These are phyloP conservation scores for Fragaria vesca DNA, from an alignment of 306 rosid species.

Conservation along the genomic window DNA sequence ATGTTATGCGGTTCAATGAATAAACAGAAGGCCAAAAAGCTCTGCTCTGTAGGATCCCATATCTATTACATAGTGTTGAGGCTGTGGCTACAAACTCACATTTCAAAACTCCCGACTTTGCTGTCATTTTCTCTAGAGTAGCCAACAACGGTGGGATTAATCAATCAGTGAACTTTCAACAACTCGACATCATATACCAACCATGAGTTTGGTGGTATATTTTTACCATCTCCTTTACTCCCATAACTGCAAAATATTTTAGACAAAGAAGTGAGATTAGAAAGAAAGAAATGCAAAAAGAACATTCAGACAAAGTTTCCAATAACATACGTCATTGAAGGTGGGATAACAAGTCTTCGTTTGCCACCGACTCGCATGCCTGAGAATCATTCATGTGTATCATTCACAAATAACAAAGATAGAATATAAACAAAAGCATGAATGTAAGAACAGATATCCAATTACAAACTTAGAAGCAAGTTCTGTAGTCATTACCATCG, in stretches of 20 bases:
- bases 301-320: not conserved
- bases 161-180: conserved; percentile 58
- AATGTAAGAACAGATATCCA: not conserved
- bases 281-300: not conserved
- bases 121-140: not conserved
- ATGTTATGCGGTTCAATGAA: not conserved
- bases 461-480: not conserved
- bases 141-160: not conserved
- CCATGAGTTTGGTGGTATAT: conserved; percentile 72
- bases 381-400: conserved; percentile 31
- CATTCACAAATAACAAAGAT: not conserved
- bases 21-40: not conserved
- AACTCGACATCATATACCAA: conserved; percentile 69
- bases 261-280: conserved; percentile 15
- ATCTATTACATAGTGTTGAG: not conserved
- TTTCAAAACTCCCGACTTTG: not conserved
- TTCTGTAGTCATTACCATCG: conserved; percentile 53
- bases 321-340: conserved; percentile 61
- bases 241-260: conserved; percentile 50
- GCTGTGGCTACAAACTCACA: not conserved
- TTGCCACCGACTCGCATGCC: conserved; percentile 83
- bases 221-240: conserved; percentile 36
- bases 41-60: not conserved
- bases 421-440: not conserved
- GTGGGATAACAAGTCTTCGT: conserved; percentile 81